phyloP scores from a whole-genome alignment of 129 eudicot genomes.

The Flaveria ramosissima region DNA sequence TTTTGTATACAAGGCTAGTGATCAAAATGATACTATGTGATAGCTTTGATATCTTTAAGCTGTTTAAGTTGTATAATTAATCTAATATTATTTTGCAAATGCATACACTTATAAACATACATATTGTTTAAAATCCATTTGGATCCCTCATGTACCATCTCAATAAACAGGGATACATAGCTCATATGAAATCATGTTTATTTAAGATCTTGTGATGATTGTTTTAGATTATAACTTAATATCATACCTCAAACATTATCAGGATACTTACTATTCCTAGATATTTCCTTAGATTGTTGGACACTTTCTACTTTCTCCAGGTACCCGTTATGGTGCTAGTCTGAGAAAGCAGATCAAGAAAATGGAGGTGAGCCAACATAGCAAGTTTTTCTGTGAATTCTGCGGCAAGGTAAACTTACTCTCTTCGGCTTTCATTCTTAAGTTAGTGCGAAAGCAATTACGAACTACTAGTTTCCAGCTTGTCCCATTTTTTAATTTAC shows the following conservation, averaged over 20 bases:
- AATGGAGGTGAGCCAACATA: constrained; percentile 45
- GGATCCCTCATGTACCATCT: too few species aligned
- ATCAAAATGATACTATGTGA: too few species aligned
- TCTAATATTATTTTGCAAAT: too few species aligned
- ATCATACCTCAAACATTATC: background rate
- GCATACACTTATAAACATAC: too few species aligned
- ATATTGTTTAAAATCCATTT: too few species aligned
- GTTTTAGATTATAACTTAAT: background rate
- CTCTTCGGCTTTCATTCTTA: background rate
- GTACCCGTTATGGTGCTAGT: constrained; percentile 99
- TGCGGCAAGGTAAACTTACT: constrained; percentile 53
- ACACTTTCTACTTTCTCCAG: constrained; percentile 27
- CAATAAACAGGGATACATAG: background rate
- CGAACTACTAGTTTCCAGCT: too few species aligned
- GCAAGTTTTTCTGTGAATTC: constrained; percentile 42
- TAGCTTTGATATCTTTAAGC: too few species aligned
- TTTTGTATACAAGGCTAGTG: too few species aligned
- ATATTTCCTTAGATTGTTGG: background rate
- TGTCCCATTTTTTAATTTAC: background rate
- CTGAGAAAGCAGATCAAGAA: constrained; percentile 74
- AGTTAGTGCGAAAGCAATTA: background rate
- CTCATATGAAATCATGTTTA: background rate
- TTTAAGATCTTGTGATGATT: background rate
- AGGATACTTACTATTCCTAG: background rate
- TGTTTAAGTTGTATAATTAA: too few species aligned